Base-by-base conservation (phyloP, 1,284 basidiomycete genomes). In the Cutaneotrichosporon sp. region DNA sequence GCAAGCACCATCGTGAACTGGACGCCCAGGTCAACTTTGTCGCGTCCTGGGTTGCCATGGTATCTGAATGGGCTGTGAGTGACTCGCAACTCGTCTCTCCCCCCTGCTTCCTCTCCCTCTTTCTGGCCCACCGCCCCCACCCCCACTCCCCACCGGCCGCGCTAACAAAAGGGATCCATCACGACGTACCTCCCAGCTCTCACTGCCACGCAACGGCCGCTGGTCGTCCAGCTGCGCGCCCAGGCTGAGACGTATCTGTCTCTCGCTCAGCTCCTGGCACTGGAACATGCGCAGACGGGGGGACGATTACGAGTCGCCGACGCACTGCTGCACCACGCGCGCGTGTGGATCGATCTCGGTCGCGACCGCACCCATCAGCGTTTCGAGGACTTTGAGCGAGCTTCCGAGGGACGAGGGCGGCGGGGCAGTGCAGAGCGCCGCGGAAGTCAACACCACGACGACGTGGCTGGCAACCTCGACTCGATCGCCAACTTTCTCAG, bases 331-430 rank as follows among this genome's bases (percentile, higher is more conserved):
- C 14, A 30, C 10, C 55, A 56, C 9, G 38, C 22, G 3, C 36
- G 14, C 13, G 22, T 18, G 26, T 56, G 55, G 55, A 40, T 56
- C 36, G 34, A 38, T 0, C 55, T 56, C 22, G 38, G 36, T 7
- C 55, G 55, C 1, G 55, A 38, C 21, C 16, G 55, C 13, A 56
- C 55, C 26, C 55, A 56, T 38, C 32, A 56, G 22, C 36, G 55
- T 2, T 56, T 56, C 38, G 55, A 38, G 36, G 55, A 56, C 38
- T 56, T 56, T 42, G 55, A 56, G 36, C 55, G 55, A 13, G 38
- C 55, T 0, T 10, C 30, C 51, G 51, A 53, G 6, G 31, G 30
- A 14, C 26, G 9, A 4, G 18, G 51, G 16, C 16, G 30, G 51
- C 26, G 49, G 6, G 49, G 49, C 1, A 50, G 49, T 10, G 26